Base-by-base conservation (phyloP, 495 filamentous ascomycete genomes). In the Penicillium egyptiacum region DNA sequence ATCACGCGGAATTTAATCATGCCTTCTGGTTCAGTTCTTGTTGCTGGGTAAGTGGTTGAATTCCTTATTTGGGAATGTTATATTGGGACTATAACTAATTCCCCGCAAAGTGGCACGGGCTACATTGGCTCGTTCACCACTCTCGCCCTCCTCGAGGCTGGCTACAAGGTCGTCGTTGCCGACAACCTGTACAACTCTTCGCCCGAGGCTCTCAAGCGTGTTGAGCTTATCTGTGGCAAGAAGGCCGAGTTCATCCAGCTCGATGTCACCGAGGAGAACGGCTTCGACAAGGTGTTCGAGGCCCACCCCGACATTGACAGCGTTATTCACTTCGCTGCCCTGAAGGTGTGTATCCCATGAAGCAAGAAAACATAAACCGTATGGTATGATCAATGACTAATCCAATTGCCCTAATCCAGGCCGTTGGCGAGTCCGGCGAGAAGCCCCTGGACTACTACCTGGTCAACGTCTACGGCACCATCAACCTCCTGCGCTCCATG, bases 121-220 rank as follows among this genome's bases (percentile, higher is more conserved):
- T 98, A 98, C 81, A 98, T 98, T 73, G 94, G 94, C 63, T 98
- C 94, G 40, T 98, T 98, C 83, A 98, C 94, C 51, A 79, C 87
- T 54, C 86, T 98, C 51, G 89, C 92, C 35, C 88, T 98, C 20
- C 89, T 98, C 60, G 81, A 96, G 65, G 89, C 92, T 66, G 92
- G 86, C 71, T 97, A 97, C 81, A 88, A 97, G 68, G 95, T 98
- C 49, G 88, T 98, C 62, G 89, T 98, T 55, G 86, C 91, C 56
- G 94, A 98, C 76, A 97, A 86, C 75, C 83, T 98, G 51, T 95
- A 92, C 84, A 98, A 98, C 72, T 96, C 95, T 30, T 96, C 90
- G 33, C 76, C 83, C 62, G 95, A 96, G 70, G 88, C 86, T 50
- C 73, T 98, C 55, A 89, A 92, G 70, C 92, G 94, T 72, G 92